Percentiles rank a stretch among this genome's conserved stretches.
These are phyloP conservation scores for Ophiostoma ips DNA, from an alignment of 2,329 filamentous ascomycete species.

Conservation along the genomic window DNA sequence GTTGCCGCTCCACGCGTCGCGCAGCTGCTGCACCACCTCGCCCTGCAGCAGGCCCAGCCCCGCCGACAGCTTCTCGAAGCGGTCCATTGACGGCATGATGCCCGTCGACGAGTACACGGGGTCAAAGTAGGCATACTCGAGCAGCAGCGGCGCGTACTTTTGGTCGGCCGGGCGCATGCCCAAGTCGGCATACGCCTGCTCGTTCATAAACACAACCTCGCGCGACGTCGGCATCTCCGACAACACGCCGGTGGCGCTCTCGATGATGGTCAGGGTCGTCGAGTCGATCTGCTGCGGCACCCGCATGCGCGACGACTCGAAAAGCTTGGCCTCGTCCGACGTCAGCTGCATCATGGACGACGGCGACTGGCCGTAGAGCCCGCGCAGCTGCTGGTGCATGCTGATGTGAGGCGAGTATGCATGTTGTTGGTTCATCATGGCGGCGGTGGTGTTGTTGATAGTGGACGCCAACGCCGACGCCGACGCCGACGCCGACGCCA, in stretches of 20 bases:
- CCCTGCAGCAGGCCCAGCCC: slow-evolving; percentile 34
- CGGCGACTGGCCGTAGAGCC: slow-evolving; percentile 14
- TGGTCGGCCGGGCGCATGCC: slow-evolving; percentile 26
- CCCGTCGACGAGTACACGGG: slow-evolving; percentile 47
- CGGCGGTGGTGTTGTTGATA: not conserved
- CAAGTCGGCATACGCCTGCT: slow-evolving; percentile 36
- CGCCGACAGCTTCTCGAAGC: slow-evolving; percentile 48
- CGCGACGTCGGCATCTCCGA: slow-evolving; percentile 25
- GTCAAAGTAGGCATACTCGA: slow-evolving; percentile 57
- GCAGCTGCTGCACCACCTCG: slow-evolving; percentile 28
- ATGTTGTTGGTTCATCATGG: not conserved
- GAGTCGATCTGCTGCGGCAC: slow-evolving; percentile 48
- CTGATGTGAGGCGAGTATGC: too few species aligned
- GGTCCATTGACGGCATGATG: slow-evolving; percentile 49
- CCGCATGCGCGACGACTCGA: slow-evolving; percentile 46
- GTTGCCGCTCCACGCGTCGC: slow-evolving; percentile 45
- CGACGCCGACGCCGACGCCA: not conserved
- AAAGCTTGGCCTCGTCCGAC: slow-evolving; percentile 31
- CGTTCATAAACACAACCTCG: slow-evolving; percentile 38
- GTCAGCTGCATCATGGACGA: slow-evolving; percentile 16
- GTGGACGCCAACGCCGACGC: not conserved
- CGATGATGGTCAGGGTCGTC: slow-evolving; percentile 31
- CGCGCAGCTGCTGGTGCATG: slow-evolving; percentile 2
- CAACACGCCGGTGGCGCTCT: slow-evolving; percentile 20
- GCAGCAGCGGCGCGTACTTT: slow-evolving; percentile 42